Base-by-base conservation (phyloP, 345 rosid genomes). In the Barbarea vulgaris region DNA sequence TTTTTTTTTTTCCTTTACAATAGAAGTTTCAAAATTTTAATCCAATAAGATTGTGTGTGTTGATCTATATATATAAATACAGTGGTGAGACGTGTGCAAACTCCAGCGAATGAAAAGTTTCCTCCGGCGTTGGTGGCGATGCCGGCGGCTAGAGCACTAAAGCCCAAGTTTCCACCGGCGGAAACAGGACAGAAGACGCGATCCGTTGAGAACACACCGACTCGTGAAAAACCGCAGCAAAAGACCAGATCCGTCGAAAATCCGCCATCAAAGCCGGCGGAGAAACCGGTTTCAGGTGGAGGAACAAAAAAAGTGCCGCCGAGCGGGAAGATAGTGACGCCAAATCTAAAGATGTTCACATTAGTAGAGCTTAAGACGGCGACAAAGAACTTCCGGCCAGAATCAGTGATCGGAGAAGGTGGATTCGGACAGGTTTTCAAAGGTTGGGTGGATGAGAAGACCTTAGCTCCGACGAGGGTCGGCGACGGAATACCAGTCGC, bases 391-490 rank as follows among this genome's bases (percentile, higher is more conserved):
- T 93, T 93, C 77, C 69, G 86, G 60, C 91, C 94, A 12, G 93
- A 83, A 30, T 81, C 91, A 5, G 33, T 89, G 61, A 73, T 93
- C 2, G 97, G 98, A 22, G 98, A 93, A 72, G 98, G 98, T 4
- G 97, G 98, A 3, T 93, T 93, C 15, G 98, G 98, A 28, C 81
- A 82, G 69, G 98, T 93, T 22, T 93, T 87, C 70, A 91, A 85
- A 64, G 98, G 98, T 6, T 91, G 97, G 97, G 80, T 91, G 1
- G 96, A 91, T 3, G 87, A 81, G 41, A 83, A 53, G 27, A 91
- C 86, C 0, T 83, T 60, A 18, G 87, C 84, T 11, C 96, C 98
- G 42, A 69, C 97, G 1, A 84, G 62, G 66, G 83, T 57, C 2
- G 94, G 97, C 0, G 71, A 67, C 58, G 97, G 98, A 21, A 85